phyloP scores from a whole-genome alignment of 352 stramenopile genomes.

The Pythium apleroticum region DNA sequence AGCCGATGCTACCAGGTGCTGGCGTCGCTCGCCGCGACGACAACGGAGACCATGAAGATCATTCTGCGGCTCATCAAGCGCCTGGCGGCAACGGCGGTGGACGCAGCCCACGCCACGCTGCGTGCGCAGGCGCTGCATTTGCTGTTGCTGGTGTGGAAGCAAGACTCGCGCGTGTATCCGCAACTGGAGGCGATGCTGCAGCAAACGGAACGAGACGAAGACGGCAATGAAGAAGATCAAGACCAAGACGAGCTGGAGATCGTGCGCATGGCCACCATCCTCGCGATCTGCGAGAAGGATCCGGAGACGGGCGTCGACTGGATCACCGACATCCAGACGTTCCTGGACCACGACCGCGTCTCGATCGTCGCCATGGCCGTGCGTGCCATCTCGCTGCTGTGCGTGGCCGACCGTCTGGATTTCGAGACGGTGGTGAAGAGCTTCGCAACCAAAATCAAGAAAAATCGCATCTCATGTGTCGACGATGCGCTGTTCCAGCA shows the following conservation, averaged over 20 bases:
- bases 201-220: constrained; percentile 35
- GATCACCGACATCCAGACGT: constrained; percentile 56
- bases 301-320: constrained; percentile 70
- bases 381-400: constrained; percentile 57
- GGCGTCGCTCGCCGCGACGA: constrained; percentile 42
- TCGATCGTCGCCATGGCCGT: constrained; percentile 66
- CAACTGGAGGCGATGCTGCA: constrained; percentile 53
- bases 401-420: constrained; percentile 63
- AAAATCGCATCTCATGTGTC: constrained; percentile 55
- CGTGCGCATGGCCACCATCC: constrained; percentile 62
- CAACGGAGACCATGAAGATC: constrained; percentile 76
- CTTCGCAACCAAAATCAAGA: constrained; percentile 61
- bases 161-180: constrained; percentile 68
- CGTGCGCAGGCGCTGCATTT: constrained; percentile 52
- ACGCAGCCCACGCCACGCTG: constrained; percentile 17
- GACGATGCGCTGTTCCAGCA: constrained; percentile 55
- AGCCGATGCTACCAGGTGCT: constrained; percentile 48
- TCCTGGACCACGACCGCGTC: constrained; percentile 49
- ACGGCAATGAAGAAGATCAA: constrained; percentile 33
- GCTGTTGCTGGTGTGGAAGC: constrained; percentile 59
- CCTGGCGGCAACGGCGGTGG: constrained; percentile 34
- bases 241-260: constrained; percentile 43
- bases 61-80: constrained; percentile 67
- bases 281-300: constrained; percentile 59
- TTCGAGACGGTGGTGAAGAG: constrained; percentile 80